Evolutionary conservation across 306 rosid genomes (phyloP).

Genomic region (Quercus mongolica): DNA sequence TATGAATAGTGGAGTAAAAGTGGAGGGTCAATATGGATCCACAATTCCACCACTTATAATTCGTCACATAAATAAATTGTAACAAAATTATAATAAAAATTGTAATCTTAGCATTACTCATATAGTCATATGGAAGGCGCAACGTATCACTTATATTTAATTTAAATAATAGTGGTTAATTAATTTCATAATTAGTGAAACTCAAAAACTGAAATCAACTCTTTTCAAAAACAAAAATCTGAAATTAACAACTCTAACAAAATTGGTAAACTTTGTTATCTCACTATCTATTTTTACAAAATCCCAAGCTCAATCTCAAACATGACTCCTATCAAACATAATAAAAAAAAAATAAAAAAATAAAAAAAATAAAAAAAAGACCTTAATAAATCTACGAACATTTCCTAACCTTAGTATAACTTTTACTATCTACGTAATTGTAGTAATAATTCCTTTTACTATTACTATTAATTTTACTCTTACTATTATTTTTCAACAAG

Average conservation of each 20-base stretch:
- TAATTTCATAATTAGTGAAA: no score
- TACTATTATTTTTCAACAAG: conserved; percentile 19
- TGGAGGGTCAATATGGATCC: fast-evolving
- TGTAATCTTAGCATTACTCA: fast-evolving
- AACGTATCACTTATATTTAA: fast-evolving
- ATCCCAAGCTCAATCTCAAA: no score
- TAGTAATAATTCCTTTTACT: conserved; percentile 44
- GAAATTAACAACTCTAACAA: no score
- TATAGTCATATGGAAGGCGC: fast-evolving
- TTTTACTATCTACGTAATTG: conserved; percentile 11
- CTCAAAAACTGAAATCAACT: no score
- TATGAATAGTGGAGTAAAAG: fast-evolving
- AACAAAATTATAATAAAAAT: fast-evolving
- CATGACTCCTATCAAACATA: no score
- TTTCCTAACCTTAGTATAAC: not conserved
- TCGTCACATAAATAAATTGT: fast-evolving
- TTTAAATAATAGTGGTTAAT: no score
- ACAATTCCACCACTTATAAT: fast-evolving
- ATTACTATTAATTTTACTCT: conserved; percentile 33
- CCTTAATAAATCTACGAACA: no score
- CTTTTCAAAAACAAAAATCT: no score
- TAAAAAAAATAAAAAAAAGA: fast-evolving
- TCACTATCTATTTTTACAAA: no score
- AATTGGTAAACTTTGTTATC: no score
- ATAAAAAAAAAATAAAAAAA: fast-evolving